A percentile compares a stretch with the other conserved stretches of the same genome.
phyloP scores from a whole-genome alignment of 768 basidiomycete genomes.

The Russula earlei region DNA sequence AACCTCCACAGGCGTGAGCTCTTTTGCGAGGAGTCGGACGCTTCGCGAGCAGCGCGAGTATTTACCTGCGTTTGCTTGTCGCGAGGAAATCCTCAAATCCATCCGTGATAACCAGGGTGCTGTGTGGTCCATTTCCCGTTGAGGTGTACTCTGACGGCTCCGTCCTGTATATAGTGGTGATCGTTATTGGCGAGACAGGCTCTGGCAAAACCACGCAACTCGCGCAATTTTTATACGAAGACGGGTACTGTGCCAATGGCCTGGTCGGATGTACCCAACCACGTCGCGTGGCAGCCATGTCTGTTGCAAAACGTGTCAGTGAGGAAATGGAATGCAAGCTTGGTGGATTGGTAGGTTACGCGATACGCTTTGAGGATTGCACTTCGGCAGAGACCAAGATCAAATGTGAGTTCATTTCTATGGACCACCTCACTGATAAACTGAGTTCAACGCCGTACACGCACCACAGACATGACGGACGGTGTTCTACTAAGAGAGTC shows the following conservation, averaged over 20 bases:
- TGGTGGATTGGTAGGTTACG: constrained; percentile 87
- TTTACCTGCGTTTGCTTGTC: constrained; percentile 93
- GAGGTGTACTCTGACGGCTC: not conserved
- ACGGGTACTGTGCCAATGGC: constrained; percentile 85
- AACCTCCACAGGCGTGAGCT: constrained; percentile 62
- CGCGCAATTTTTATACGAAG: constrained; percentile 92
- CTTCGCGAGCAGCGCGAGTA: constrained; percentile 95
- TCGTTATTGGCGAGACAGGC: constrained; percentile 99
- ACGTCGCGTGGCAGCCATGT: constrained; percentile 98
- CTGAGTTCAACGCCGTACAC: not conserved
- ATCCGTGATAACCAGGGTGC: constrained; percentile 93
- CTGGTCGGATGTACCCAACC: constrained; percentile 97
- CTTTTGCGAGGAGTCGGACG: constrained; percentile 72
- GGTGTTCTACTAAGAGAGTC: constrained; percentile 98
- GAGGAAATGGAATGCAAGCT: constrained; percentile 99
- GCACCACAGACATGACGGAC: constrained; percentile 90
- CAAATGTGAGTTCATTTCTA: constrained; percentile 69
- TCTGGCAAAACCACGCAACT: constrained; percentile 98
- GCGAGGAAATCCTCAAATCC: constrained; percentile 82
- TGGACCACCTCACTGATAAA: not conserved
- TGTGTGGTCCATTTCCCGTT: constrained; percentile 10
- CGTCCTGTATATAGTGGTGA: constrained; percentile 47
- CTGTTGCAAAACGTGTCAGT: constrained; percentile 98
- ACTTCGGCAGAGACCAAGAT: constrained; percentile 91
- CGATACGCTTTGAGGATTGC: constrained; percentile 98